Percentiles rank a stretch among this genome's conserved stretches.
Conservation (phyloP, 164 flowering plant genomes). For the Vitis riparia region DNA sequence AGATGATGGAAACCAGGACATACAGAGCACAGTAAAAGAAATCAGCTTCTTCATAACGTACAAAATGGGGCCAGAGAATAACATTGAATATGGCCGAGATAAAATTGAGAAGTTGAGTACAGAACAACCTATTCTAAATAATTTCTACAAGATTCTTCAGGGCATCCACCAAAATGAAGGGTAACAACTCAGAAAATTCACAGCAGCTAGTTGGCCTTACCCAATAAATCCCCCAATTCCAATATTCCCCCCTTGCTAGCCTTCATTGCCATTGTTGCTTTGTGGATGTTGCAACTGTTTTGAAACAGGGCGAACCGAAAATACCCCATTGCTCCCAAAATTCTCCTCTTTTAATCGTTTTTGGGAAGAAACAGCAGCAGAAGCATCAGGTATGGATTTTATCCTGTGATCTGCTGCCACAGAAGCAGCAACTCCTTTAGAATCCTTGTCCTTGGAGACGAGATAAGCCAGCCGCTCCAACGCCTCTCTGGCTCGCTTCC, state of each 20-base stretch:
- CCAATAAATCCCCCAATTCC: background rate
- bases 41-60: background rate
- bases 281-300: constrained; percentile 5
- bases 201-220: background rate
- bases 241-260: background rate
- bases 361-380: too few relatives aligned
- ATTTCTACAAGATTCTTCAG: background rate
- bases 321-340: constrained; percentile 7
- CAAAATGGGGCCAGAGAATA: background rate
- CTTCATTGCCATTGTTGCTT: background rate
- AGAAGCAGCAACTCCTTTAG: constrained; percentile 3
- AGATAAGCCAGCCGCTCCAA: constrained; percentile 33
- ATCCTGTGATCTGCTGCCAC: background rate
- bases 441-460: constrained; percentile 18
- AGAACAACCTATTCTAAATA: background rate
- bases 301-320: constrained; percentile 8
- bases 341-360: constrained; percentile 5
- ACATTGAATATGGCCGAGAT: background rate
- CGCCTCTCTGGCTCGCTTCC: constrained; percentile 64
- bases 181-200: background rate
- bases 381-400: too few relatives aligned
- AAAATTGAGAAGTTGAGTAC: background rate
- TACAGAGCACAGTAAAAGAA: too few relatives aligned
- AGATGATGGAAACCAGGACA: too few relatives aligned
- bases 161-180: too few relatives aligned